These are phyloP conservation scores for Paramecium tetraurelia DNA, from an alignment of 73 alveolate species.

Conservation along the genomic window DNA sequence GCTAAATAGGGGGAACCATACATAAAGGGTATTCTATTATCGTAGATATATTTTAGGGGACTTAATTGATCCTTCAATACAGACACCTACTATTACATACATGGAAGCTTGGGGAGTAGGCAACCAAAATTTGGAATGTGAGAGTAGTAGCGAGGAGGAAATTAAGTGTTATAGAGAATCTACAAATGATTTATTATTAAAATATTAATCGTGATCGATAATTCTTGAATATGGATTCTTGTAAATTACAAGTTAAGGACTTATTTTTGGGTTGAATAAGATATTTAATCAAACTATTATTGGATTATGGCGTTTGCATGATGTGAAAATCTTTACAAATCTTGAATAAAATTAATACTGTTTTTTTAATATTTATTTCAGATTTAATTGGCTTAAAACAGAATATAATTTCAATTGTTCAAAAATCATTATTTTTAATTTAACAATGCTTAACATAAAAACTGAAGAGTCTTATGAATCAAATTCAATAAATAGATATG, in stretches of 20 bases:
- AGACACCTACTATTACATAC: neutral
- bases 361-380: neutral
- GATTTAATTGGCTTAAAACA: neutral
- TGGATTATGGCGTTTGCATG: neutral
- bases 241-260: neutral
- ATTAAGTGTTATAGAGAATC: constrained; percentile 34
- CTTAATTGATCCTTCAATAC: neutral
- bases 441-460: neutral
- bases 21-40: neutral
- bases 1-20: constrained; percentile 11
- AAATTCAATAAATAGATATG: neutral
- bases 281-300: neutral
- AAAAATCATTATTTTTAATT: neutral
- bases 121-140: neutral
- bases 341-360: neutral
- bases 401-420: neutral
- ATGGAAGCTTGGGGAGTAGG: constrained; percentile 48
- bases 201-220: neutral
- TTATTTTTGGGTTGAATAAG: neutral
- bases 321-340: neutral
- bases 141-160: constrained; percentile 29
- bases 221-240: neutral
- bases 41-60: neutral
- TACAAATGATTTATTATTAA: constrained; percentile 24
- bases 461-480: neutral